phyloP scores from a whole-genome alignment of 2,329 filamentous ascomycete species.

The Akanthomyces uredinophilus region DNA sequence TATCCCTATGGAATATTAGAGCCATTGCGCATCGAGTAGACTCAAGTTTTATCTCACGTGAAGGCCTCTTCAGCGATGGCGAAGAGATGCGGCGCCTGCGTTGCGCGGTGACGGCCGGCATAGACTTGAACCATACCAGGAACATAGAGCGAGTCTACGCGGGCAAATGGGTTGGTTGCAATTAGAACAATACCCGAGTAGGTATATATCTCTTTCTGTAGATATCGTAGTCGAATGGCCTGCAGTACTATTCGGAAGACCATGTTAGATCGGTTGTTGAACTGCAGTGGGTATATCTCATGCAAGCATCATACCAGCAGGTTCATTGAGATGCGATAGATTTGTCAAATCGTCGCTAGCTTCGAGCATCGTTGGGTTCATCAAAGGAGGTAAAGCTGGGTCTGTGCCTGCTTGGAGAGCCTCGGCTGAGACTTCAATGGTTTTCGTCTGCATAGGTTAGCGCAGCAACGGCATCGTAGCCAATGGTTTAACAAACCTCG shows the following conservation, averaged over 20 bases:
- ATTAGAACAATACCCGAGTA: slow-evolving; percentile 99
- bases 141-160: slow-evolving; percentile 96
- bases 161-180: slow-evolving; percentile 94
- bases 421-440: slow-evolving; percentile 68
- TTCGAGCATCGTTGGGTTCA: slow-evolving; percentile 98
- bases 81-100: slow-evolving; percentile 95
- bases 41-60: slow-evolving; percentile 56
- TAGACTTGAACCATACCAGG: slow-evolving; percentile 99
- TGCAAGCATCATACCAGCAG: slow-evolving; percentile 63
- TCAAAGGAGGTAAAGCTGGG: slow-evolving; percentile 78
- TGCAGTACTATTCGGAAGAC: slow-evolving; percentile 66
- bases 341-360: slow-evolving; percentile 98
- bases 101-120: slow-evolving; percentile 91
- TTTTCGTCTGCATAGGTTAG: slow-evolving; percentile 58
- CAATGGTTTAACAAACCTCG: slow-evolving; percentile 55
- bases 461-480: slow-evolving; percentile 6
- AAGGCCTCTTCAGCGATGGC: slow-evolving; percentile 98
- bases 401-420: slow-evolving; percentile 74
- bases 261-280: slow-evolving; percentile 20
- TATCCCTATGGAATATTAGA: slow-evolving; percentile 64
- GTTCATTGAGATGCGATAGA: slow-evolving; percentile 95
- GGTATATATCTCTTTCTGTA: slow-evolving; percentile 99
- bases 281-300: not conserved
- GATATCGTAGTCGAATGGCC: slow-evolving; percentile 93
- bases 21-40: not conserved